Base-by-base conservation (phyloP, 2,329 filamentous ascomycete genomes). In the Plectosphaerella cucumerina region DNA sequence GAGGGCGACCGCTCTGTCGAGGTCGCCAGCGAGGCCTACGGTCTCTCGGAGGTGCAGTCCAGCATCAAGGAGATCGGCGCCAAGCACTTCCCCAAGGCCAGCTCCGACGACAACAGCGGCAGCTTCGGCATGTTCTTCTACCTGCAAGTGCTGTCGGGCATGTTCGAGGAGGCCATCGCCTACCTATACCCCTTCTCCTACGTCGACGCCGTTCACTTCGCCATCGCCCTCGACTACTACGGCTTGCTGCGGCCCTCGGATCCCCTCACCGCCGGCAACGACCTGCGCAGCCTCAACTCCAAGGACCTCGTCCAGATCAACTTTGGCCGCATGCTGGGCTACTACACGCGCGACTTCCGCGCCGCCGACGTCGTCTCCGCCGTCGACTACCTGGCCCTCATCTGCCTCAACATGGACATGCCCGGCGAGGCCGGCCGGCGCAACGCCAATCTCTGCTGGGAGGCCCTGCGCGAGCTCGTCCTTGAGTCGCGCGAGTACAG, bases 401-500 rank as follows among this genome's bases (percentile, higher is more conserved):
- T 99, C 62, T 96, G 90, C 67, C 82, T 99, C 51, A 97, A 97
- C 65, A 82, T 86, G 47, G 93, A 97, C 66, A 76, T 95, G 42
- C 81, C 79, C 22, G 87, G 86, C 18, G 81, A 89, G 51, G 76
- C 86, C 6, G 91, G 90, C 51, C 84, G 82, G 54, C 85, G 86
- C 42, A 93, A 96, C 65, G 82, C 85, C 49, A 83, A 81, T 45
- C 81, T 97, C 35, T 97, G 93, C 69, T 90, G 97, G 68, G 90
- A 96, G 68, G 93, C 91, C 6, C 76, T 99, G 51, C 89, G 92
- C 34, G 94, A 97, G 69, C 84, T 97, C 50, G 91, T 97, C 22
- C 78, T 99, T n/a, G 94, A 99, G 71, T 96, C 92, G 18, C 85
- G 93, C 58, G 94, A 99, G 65, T 99, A 97, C 69, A 93, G 92